Conservation (phyloP, 2,329 filamentous ascomycete genomes). For the Phyllosticta citribraziliensis region DNA sequence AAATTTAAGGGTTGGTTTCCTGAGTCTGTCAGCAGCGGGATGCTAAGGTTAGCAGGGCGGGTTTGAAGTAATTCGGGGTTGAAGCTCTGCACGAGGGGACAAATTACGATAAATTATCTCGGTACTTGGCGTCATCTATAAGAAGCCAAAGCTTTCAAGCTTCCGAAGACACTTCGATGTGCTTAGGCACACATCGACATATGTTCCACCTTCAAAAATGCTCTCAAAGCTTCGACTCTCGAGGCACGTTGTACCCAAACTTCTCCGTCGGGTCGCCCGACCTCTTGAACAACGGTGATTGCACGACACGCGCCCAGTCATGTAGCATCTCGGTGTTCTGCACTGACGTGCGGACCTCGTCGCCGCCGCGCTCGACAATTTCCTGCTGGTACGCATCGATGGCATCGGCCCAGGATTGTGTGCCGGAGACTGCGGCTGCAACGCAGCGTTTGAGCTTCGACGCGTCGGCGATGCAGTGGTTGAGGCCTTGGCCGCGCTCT, state of each 20-base stretch:
- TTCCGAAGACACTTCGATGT: too few species aligned
- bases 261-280: slow-evolving; percentile 17
- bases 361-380: slow-evolving; percentile 29
- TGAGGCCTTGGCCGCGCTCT: slow-evolving; percentile 39
- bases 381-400: slow-evolving; percentile 26
- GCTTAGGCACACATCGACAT: too few species aligned
- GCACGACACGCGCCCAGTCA: slow-evolving; percentile 27
- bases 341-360: slow-evolving; percentile 22
- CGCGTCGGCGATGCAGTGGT: slow-evolving; percentile 37
- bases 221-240: background rate
- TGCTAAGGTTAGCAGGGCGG: too few species aligned
- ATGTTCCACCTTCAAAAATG: too few species aligned
- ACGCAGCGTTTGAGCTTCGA: slow-evolving; percentile 20
- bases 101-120: too few species aligned
- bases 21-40: too few species aligned
- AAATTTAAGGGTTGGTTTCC: too few species aligned
- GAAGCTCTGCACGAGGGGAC: too few species aligned
- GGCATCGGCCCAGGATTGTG: slow-evolving; percentile 11
- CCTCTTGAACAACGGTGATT: slow-evolving; percentile 24
- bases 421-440: background rate
- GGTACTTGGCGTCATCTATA: too few species aligned
- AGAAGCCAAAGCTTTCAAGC: too few species aligned
- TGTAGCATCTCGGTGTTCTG: slow-evolving; percentile 27
- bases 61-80: too few species aligned
- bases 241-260: background rate